A percentile compares a stretch with the other conserved stretches of the same genome.
These are phyloP conservation scores for Melampsora americana DNA, from an alignment of 1,284 basidiomycete genomes.

Conservation along the genomic window DNA sequence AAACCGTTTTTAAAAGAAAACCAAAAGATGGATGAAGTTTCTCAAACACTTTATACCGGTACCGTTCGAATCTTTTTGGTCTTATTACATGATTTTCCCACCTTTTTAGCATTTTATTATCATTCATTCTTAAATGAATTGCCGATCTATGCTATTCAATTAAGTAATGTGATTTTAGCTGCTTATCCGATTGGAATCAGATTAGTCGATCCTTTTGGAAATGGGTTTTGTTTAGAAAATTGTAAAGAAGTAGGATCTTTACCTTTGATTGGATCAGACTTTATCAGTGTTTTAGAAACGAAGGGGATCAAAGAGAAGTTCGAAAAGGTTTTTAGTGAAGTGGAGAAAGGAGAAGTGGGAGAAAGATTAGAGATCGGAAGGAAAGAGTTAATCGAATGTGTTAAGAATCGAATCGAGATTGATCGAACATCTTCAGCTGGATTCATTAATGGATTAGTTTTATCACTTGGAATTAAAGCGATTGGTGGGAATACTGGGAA, in stretches of 20 bases:
- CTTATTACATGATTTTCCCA: conserved; percentile 96
- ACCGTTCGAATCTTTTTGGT: conserved; percentile 85
- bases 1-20: conserved; percentile 77
- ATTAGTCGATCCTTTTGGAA: conserved; percentile 75
- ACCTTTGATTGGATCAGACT: conserved; percentile 86
- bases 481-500: conserved; percentile 77
- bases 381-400: conserved; percentile 6
- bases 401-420: conserved; percentile 8
- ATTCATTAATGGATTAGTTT: conserved; percentile 85
- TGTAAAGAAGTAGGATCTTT: conserved; percentile 83
- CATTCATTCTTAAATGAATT: conserved; percentile 91
- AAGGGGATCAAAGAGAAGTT: conserved; percentile 71
- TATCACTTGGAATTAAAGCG: conserved; percentile 87
- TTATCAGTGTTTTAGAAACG: conserved; percentile 71
- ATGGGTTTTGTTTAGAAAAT: conserved; percentile 59
- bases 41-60: conserved; percentile 89
- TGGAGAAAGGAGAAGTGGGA: conserved; percentile 54
- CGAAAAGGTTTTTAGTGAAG: conserved; percentile 76
- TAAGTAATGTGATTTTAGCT: conserved; percentile 92
- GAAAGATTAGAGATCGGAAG: neutral
- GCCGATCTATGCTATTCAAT: conserved; percentile 87
- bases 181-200: conserved; percentile 76
- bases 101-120: conserved; percentile 95
- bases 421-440: conserved; percentile 76
- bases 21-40: conserved; percentile 72